Percentiles rank a stretch among this genome's conserved stretches.
These are phyloP conservation scores for Microthlaspi erraticum DNA, from an alignment of 345 rosid genomes.

Conservation along the genomic window DNA sequence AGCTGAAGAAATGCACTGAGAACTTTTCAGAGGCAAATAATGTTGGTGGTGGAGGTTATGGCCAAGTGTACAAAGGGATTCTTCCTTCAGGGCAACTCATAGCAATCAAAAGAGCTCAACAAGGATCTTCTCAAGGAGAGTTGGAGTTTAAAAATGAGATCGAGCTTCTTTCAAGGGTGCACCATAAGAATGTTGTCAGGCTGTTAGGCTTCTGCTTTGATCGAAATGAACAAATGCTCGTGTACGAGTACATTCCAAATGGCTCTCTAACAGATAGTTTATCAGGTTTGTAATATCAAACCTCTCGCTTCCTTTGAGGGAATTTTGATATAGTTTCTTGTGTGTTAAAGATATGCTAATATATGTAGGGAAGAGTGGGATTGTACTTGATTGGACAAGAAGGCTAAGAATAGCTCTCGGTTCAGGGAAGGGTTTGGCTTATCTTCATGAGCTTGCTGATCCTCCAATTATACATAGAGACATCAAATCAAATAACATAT, in stretches of 20 bases:
- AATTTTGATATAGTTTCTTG: background rate
- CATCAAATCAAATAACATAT: slow-evolving; percentile 77
- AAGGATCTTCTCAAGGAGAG: slow-evolving; percentile 79
- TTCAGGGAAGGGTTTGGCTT: slow-evolving; percentile 78
- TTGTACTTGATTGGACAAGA: slow-evolving; percentile 73
- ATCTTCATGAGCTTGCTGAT: slow-evolving; percentile 86
- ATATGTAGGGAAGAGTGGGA: slow-evolving; percentile 71
- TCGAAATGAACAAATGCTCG: slow-evolving; percentile 68
- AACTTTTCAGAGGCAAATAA: slow-evolving; percentile 70
- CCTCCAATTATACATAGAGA: slow-evolving; percentile 97
- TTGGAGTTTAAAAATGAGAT: slow-evolving; percentile 81
- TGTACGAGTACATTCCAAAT: slow-evolving; percentile 72
- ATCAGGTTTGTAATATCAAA: slow-evolving; percentile 55
- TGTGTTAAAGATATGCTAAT: background rate
- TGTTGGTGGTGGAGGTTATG: slow-evolving; percentile 89
- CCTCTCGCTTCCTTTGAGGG: background rate
- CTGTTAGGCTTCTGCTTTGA: slow-evolving; percentile 77
- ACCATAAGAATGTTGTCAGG: slow-evolving; percentile 73
- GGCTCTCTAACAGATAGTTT: slow-evolving; percentile 65
- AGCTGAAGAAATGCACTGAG: slow-evolving; percentile 66
- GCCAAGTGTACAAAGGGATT: slow-evolving; percentile 80
- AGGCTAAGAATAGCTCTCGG: slow-evolving; percentile 79
- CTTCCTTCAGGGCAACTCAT: slow-evolving; percentile 57
- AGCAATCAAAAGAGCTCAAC: slow-evolving; percentile 80
- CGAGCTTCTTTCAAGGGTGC: slow-evolving; percentile 86